Percentiles rank a stretch among this genome's conserved stretches.
Evolutionary conservation across 2,329 filamentous ascomycete genomes (phyloP).

Genomic region (Exophiala bonariae): DNA sequence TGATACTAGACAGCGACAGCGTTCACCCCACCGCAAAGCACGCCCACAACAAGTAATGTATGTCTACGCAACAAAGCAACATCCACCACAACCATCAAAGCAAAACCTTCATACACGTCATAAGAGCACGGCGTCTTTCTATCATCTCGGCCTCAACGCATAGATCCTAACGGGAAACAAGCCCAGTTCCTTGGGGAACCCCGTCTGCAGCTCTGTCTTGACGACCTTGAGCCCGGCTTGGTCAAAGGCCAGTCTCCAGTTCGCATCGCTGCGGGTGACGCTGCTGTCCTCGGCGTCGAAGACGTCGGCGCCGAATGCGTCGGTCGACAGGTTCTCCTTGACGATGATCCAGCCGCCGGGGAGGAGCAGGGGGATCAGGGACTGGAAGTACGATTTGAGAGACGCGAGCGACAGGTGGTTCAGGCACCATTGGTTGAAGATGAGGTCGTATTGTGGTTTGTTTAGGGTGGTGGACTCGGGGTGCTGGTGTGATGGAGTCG

Average conservation of each 20-base stretch:
- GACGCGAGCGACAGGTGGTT: slow-evolving; percentile 77
- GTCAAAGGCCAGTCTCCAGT: slow-evolving; percentile 69
- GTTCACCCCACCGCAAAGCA: no score
- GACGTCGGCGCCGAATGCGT: slow-evolving; percentile 58
- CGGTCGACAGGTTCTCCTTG: slow-evolving; percentile 75
- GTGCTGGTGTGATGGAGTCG: slow-evolving; percentile 2
- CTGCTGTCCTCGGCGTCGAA: slow-evolving; percentile 76
- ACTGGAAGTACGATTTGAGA: slow-evolving; percentile 64
- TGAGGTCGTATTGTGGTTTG: slow-evolving; percentile 65
- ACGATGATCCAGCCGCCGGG: slow-evolving; percentile 59
- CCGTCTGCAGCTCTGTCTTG: slow-evolving; percentile 69
- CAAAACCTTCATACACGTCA: no score
- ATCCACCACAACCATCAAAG: no score
- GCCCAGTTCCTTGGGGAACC: slow-evolving; percentile 62
- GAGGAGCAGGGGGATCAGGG: slow-evolving; percentile 56
- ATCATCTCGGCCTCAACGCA: slow-evolving; percentile 60
- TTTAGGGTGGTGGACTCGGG: not conserved
- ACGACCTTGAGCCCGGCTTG: slow-evolving; percentile 68
- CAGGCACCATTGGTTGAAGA: slow-evolving; percentile 91
- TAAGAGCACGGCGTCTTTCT: not conserved
- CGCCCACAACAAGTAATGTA: no score
- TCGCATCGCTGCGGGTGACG: slow-evolving; percentile 74
- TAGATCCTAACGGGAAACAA: slow-evolving; percentile 77
- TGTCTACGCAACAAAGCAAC: no score
- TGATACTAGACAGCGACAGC: no score